Evolutionary conservation across 352 stramenopile species (phyloP).

Genomic region (Pythium aristosporum): DNA sequence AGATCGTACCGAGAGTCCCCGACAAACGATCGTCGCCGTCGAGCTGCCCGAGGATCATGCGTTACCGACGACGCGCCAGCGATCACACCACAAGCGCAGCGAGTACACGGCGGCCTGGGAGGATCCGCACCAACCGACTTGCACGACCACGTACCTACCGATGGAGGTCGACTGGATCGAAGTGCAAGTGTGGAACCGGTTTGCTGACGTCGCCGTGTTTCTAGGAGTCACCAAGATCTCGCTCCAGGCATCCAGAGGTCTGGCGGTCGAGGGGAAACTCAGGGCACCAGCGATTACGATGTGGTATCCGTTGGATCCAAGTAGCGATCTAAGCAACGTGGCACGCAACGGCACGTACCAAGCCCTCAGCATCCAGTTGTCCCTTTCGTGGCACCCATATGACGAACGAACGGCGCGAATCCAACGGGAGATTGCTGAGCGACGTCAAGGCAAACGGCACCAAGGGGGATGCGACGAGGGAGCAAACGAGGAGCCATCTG

Average conservation of each 20-base stretch:
- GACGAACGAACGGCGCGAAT: constrained; percentile 11
- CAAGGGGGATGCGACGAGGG: neutral
- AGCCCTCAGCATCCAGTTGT: constrained; percentile 18
- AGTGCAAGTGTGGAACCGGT: constrained; percentile 67
- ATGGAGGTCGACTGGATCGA: constrained; percentile 43
- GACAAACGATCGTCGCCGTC: constrained; percentile 3
- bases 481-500: neutral
- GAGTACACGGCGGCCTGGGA: constrained; percentile 46
- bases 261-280: neutral
- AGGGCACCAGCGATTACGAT: neutral
- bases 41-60: constrained; percentile 19
- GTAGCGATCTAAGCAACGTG: neutral
- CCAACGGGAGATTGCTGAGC: constrained; percentile 10
- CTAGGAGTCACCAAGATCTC: constrained; percentile 39
- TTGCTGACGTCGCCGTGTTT: constrained; percentile 56
- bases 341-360: neutral
- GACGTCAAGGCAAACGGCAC: neutral
- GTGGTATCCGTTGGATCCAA: constrained; percentile 26
- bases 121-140: neutral
- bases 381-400: constrained; percentile 5
- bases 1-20: neutral
- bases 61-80: constrained; percentile 7
- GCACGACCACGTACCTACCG: constrained; percentile 23
- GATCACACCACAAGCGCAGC: constrained; percentile 28
- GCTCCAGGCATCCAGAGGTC: constrained; percentile 22